A percentile compares a stretch with the other conserved stretches of the same genome.
Conservation (phyloP, 2,329 filamentous ascomycete genomes). For the Fusarium sp. region DNA sequence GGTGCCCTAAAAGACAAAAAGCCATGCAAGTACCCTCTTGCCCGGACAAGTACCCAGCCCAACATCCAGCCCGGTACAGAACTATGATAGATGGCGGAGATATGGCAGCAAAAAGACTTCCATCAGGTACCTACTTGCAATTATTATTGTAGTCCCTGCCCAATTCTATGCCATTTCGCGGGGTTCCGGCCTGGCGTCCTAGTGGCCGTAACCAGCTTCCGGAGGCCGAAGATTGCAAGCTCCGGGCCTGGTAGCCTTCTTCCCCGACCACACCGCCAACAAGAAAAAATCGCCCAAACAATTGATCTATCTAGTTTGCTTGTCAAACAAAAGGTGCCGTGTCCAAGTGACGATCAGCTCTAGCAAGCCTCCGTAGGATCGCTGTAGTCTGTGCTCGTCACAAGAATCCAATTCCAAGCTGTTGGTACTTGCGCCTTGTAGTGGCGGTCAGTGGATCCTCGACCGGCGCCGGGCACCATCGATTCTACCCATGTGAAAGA, state of each 20-base stretch:
- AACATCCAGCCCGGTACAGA: constrained; percentile 19
- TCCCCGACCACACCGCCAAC: constrained; percentile 37
- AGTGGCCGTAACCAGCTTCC: constrained; percentile 32
- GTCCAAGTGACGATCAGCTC: constrained; percentile 14
- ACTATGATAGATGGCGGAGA: constrained; percentile 19
- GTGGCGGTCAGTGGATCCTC: constrained; percentile 31
- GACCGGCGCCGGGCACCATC: constrained; percentile 11
- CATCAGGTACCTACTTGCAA: neutral
- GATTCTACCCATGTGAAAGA: constrained; percentile 23
- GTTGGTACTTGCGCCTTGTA: constrained; percentile 16
- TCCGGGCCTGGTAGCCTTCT: constrained; percentile 19
- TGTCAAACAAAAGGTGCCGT: constrained; percentile 10
- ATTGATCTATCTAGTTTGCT: constrained; percentile 19
- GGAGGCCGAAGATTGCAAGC: constrained; percentile 26
- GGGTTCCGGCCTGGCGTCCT: constrained; percentile 22
- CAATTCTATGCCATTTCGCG: constrained; percentile 28
- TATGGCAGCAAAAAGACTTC: constrained; percentile 1
- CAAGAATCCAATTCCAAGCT: constrained; percentile 38
- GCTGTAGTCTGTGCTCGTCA: constrained; percentile 28
- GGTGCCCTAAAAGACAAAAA: constrained; percentile 12
- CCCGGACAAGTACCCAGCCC: constrained; percentile 32
- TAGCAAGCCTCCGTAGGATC: constrained; percentile 2
- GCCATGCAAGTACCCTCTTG: constrained; percentile 24
- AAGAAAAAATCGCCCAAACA: constrained; percentile 2
- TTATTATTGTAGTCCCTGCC: constrained; percentile 25